These are phyloP conservation scores for Microstegium vimineum DNA, from an alignment of 176 grass and related monocot genomes.

Conservation along the genomic window DNA sequence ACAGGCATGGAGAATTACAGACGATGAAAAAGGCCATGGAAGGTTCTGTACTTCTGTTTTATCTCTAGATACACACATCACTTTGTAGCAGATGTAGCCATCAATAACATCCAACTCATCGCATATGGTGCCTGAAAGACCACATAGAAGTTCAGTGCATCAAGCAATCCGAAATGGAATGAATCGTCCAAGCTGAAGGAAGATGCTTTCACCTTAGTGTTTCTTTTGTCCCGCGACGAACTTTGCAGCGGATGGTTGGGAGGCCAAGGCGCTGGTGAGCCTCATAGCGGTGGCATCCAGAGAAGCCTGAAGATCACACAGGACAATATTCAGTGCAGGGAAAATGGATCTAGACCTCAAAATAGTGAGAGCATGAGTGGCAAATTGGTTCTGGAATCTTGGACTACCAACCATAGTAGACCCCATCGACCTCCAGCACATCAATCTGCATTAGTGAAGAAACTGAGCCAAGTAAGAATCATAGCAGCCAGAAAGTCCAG, in stretches of 20 bases:
- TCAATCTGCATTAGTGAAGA: constrained; percentile 63
- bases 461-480: constrained; percentile 19
- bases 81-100: not conserved
- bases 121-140: constrained; percentile 72
- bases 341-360: not conserved
- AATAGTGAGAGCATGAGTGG: not conserved
- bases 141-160: not conserved
- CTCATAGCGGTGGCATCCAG: constrained; percentile 90
- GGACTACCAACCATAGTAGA: constrained; percentile 67
- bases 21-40: not conserved
- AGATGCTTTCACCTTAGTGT: constrained; percentile 62
- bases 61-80: not conserved
- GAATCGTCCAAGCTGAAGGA: not conserved
- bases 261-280: constrained; percentile 90
- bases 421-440: constrained; percentile 84
- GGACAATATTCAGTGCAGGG: not conserved
- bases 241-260: constrained; percentile 85
- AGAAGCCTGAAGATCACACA: constrained; percentile 65
- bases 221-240: constrained; percentile 81
- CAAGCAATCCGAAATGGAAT: not conserved
- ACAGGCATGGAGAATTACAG: constrained; percentile 25
- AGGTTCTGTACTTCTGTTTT: not conserved
- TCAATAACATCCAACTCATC: constrained; percentile 33
- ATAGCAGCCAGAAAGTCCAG: not conserved
- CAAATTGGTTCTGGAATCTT: not conserved